Conservation (phyloP, 192 early-diverging fungal genomes). For the Coemansia aciculifera region DNA sequence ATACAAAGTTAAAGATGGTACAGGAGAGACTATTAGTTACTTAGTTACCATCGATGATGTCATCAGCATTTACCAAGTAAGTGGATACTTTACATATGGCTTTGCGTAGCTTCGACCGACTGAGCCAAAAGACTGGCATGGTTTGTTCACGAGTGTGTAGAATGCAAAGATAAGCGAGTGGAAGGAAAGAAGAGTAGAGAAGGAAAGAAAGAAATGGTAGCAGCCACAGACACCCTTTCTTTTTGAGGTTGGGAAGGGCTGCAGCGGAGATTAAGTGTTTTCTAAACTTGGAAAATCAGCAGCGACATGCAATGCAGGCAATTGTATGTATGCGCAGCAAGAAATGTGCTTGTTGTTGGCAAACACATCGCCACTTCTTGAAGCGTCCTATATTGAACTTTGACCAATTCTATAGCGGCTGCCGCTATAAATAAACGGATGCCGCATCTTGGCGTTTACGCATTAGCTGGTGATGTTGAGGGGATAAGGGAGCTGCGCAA, state of each 20-base stretch:
- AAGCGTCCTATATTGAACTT: not conserved
- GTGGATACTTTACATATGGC: slow-evolving; percentile 12
- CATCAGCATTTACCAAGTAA: not conserved
- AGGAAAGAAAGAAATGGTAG: not conserved
- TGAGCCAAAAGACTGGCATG: slow-evolving; percentile 20
- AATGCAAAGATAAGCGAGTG: not conserved
- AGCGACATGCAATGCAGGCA: not conserved
- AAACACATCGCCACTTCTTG: not conserved
- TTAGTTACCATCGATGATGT: not conserved
- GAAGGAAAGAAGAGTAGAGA: not conserved
- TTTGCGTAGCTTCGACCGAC: slow-evolving; percentile 11
- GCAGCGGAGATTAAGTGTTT: slow-evolving; percentile 3
- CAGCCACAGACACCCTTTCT: not conserved
- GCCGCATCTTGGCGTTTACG: not conserved
- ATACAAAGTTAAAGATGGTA: not conserved
- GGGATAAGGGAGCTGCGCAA: not conserved
- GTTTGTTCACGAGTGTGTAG: not conserved
- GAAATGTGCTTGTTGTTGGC: not conserved
- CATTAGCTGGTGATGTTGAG: not conserved
- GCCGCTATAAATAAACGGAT: not conserved
- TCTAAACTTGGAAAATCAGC: slow-evolving; percentile 4
- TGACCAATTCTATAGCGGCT: not conserved
- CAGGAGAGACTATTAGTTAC: not conserved
- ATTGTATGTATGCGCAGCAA: not conserved
- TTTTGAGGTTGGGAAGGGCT: not conserved